These are phyloP conservation scores for Saccharomyces uvarum DNA, from an alignment of 1,139 yeast species.

Conservation along the genomic window DNA sequence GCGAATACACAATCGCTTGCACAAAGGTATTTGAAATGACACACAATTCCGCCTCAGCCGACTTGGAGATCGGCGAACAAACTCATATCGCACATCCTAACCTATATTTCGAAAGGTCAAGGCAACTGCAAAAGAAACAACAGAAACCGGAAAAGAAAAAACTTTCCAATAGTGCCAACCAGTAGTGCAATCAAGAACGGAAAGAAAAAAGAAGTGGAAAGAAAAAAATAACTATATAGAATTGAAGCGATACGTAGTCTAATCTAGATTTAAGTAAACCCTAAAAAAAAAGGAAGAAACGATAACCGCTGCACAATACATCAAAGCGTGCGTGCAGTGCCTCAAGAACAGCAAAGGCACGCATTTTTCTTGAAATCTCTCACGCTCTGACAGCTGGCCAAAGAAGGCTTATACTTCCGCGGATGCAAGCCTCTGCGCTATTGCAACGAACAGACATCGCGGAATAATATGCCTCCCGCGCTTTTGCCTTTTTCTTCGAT, in stretches of 20 bases:
- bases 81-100: conserved; percentile 76
- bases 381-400: neutral
- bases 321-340: neutral
- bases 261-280: neutral
- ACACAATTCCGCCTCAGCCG: conserved; percentile 30
- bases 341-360: neutral
- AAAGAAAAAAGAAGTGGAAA: neutral
- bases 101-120: conserved; percentile 71
- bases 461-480: neutral
- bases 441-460: neutral
- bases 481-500: neutral
- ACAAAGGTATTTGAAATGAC: conserved; percentile 79
- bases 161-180: neutral
- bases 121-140: conserved; percentile 25
- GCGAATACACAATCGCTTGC: conserved; percentile 79
- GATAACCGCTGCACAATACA: conserved; percentile 2
- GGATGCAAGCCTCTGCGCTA: neutral
- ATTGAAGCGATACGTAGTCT: neutral
- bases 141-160: conserved; percentile 22
- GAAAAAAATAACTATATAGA: neutral
- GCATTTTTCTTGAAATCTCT: neutral
- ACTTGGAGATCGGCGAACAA: conserved; percentile 40
- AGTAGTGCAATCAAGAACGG: neutral
- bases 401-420: neutral
- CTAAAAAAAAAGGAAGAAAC: conserved; percentile 1